Evolutionary conservation across 2,329 filamentous ascomycete genomes (phyloP).

Genomic region (Aspergillus piperis): DNA sequence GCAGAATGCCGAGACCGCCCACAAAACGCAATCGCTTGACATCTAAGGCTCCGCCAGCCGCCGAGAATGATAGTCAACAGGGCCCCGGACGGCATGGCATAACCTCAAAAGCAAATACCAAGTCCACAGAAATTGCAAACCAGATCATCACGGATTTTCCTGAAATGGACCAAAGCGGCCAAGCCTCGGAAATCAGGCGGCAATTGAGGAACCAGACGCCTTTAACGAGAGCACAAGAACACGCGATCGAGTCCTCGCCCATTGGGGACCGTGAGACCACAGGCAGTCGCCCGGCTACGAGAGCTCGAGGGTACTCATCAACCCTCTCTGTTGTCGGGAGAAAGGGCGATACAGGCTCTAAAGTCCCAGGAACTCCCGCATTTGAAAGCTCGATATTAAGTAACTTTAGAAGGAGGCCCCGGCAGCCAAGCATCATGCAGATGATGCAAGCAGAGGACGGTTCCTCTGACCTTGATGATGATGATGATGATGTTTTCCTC

Average conservation of each 20-base stretch:
- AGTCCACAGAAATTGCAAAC: constrained; percentile 1
- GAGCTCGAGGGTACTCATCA: constrained; percentile 43
- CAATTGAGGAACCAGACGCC: constrained; percentile 35
- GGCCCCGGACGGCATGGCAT: background rate
- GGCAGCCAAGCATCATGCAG: constrained; percentile 48
- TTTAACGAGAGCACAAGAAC: constrained; percentile 31
- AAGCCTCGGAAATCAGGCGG: constrained; percentile 21
- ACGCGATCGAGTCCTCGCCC: constrained; percentile 40
- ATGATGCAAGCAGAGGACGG: constrained; percentile 46
- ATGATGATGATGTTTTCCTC: constrained; percentile 48
- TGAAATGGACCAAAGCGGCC: constrained; percentile 10
- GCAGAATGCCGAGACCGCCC: constrained; percentile 32
- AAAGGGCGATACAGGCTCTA: constrained; percentile 38
- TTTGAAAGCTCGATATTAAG: constrained; percentile 47
- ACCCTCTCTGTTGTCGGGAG: constrained; percentile 41
- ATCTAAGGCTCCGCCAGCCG: constrained; percentile 9
- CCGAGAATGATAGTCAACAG: constrained; percentile 7
- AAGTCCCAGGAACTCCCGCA: constrained; percentile 42
- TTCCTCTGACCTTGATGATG: constrained; percentile 40
- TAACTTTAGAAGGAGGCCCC: constrained; percentile 46
- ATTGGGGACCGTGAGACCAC: constrained; percentile 33
- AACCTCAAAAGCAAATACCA: constrained; percentile 2
- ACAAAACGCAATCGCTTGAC: constrained; percentile 28
- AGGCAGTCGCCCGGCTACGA: constrained; percentile 38
- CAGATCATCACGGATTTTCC: constrained; percentile 8